Evolutionary conservation across 768 basidiomycete species (phyloP).

Genomic region (Lactarius quietus): DNA sequence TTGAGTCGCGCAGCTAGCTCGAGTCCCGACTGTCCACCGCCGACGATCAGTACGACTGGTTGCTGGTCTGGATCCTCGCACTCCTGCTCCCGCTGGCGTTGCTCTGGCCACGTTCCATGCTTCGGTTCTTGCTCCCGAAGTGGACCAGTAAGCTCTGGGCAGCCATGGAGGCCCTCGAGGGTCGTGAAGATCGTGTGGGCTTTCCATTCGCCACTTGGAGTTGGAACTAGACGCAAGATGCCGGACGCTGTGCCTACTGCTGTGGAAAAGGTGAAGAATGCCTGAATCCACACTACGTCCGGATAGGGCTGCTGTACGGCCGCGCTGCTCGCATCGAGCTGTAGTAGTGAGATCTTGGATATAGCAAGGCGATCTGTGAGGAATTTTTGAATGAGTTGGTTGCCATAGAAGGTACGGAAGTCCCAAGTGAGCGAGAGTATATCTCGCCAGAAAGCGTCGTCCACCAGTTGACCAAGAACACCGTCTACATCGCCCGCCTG

Average conservation of each 20-base stretch:
- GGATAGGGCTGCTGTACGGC: conserved; percentile 33
- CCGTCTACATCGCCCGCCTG: conserved; percentile 17
- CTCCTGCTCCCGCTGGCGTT: conserved; percentile 35
- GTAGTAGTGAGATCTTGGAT: conserved; percentile 28
- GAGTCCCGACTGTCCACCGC: conserved; percentile 53
- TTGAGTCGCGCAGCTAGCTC: conserved; percentile 59
- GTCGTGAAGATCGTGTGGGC: conserved; percentile 48
- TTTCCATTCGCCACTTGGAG: conserved; percentile 42
- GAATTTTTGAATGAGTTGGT: conserved; percentile 39
- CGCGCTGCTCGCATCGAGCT: conserved; percentile 27
- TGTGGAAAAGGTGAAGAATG: conserved; percentile 43
- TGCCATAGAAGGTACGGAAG: conserved; percentile 53
- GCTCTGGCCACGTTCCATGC: conserved; percentile 43
- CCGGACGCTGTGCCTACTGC: conserved; percentile 40
- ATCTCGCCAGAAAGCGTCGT: conserved; percentile 53
- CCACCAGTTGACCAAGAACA: conserved; percentile 25
- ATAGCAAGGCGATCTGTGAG: conserved; percentile 43
- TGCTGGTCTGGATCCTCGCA: conserved; percentile 39
- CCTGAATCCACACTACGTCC: conserved; percentile 43
- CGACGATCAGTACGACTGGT: conserved; percentile 51
- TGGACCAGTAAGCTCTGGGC: conserved; percentile 41
- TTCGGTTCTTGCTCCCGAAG: conserved; percentile 35
- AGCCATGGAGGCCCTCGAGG: conserved; percentile 47
- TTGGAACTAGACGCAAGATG: conserved; percentile 46
- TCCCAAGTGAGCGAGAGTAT: conserved; percentile 62